Base-by-base conservation (phyloP, 306 rosid species). In the Fragaria nilgerrensis region DNA sequence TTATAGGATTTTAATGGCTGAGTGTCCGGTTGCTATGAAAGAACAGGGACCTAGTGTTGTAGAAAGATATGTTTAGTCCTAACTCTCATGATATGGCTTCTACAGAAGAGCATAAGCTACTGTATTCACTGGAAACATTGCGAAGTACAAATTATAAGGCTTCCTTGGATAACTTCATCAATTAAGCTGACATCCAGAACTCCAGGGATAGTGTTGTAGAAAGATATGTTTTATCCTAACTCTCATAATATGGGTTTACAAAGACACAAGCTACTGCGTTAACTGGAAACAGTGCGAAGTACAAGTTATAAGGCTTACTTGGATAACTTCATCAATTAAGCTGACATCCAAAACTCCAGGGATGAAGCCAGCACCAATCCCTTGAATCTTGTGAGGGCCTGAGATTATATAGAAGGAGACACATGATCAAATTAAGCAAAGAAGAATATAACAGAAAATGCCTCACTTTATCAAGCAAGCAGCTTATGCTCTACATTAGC, bases 301-400 rank as follows among this genome's bases (percentile, higher is more conserved):
- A 43, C 47, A 43, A 43, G 47, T 23, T 80, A 58, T 7, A 56
- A 70, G 76, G 68, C 96, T 81, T 86, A 94, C 98, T 86, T 92
- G 98, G 79, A 94, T 74, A 80, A 89, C 92, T 90, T 89, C 97
- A 79, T 92, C 95, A 19, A 94, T 69, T 71, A 90, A 47, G 87
- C 36, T 66, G 56, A 90, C 82, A 9, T 92, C 98, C 86, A 94
- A 83, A 79, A 94, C 92, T 85, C 92, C 97, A 76, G 98, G 98
- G 82, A 94, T 88, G 89, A 94, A 92, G 80, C 98, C 98, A 67
- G 98, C 98, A 48, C 97, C 98, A 80, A 94, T 86, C 83, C 98
- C 98, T 89, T 94, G 97, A 88, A 94, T 94, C 88, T 94, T 94
- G 85, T 94, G 97, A 16, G 98, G 97, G 34, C 98, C 98, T 94